A percentile compares a stretch with the other conserved stretches of the same genome.
Conservation (phyloP, 257 asterid species). For the Solanum pinnatisectum region DNA sequence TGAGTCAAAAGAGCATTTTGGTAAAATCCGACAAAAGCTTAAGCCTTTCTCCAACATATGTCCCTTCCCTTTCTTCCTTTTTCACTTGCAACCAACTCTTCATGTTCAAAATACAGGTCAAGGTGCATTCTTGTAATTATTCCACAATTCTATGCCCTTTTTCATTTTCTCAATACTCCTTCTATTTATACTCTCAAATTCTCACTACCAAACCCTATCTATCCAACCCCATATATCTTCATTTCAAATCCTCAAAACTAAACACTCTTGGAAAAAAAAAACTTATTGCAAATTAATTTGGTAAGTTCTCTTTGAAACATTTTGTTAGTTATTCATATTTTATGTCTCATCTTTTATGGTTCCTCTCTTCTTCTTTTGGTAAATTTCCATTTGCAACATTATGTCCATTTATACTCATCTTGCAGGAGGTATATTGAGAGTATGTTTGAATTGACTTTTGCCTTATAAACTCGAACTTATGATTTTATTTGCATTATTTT, state of each 20-base stretch:
- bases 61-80: constrained; percentile 30
- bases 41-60: constrained; percentile 43
- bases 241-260: neutral
- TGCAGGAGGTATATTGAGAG: neutral
- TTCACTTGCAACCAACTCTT: constrained; percentile 27
- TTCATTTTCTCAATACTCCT: neutral
- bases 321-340: neutral
- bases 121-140: constrained; percentile 19
- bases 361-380: neutral
- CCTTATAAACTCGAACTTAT: neutral
- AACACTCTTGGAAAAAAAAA: neutral
- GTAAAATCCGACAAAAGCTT: constrained; percentile 61
- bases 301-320: neutral
- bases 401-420: neutral
- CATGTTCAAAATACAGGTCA: constrained; percentile 30
- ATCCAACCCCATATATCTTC: neutral
- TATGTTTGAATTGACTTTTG: neutral
- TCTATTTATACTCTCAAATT: constrained; percentile 14
- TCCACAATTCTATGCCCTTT: neutral
- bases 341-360: neutral
- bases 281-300: neutral
- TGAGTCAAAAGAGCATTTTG: constrained; percentile 83
- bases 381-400: neutral
- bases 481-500: neutral
- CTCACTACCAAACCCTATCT: neutral